Base-by-base conservation (phyloP, 2,329 filamentous ascomycete species). In the Emydomyces testavorans region DNA sequence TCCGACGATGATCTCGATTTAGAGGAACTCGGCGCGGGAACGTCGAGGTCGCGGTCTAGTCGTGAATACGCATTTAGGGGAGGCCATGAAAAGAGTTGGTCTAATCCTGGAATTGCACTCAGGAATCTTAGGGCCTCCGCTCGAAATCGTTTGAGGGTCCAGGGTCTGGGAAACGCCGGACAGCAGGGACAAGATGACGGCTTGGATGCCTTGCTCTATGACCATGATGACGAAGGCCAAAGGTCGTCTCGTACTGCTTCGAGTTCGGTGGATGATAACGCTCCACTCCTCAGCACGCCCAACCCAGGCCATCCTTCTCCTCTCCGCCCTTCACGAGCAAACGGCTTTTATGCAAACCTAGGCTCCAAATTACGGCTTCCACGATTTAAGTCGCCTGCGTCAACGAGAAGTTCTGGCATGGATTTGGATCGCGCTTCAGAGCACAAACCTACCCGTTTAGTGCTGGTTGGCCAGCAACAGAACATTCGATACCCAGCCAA, bases 401-500 rank as follows among this genome's bases (percentile, higher is more conserved):
- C 44, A 15, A 83, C 59, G 77, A 54, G 48, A n/a, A 13, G 7
- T 39, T 1, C 32, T 11, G 29, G 34, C 2, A n/a, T 13, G 11
- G 18, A 40, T 18, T 43, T 18, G 21, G 40, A 13, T 20, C 52
- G 63, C 13, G 52, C 53, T 6, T 59, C 34, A 34, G 64, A 64
- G 32, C 57, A 57, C 29, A 60, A 63, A 5, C 75, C 85, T 1
- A 84, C 86, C 23, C 79, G 90, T 48, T 77, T 78, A 43, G 77
- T 95, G 24, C 72, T 79, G 2, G 85, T 94, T 45, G 90, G 87
- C 50, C 80, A 82, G 40, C 62, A 70, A 24, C 89, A 94, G 61
- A 65, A 78, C 23, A 73, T 80, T 42, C 80, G 83, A 56, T 96
- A 90, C 63, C 90, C 92, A 7, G 79, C 85, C 6, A 98, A 98